Base-by-base conservation (phyloP, 2,329 filamentous ascomycete species). In the Aspergillus tubingensis region DNA sequence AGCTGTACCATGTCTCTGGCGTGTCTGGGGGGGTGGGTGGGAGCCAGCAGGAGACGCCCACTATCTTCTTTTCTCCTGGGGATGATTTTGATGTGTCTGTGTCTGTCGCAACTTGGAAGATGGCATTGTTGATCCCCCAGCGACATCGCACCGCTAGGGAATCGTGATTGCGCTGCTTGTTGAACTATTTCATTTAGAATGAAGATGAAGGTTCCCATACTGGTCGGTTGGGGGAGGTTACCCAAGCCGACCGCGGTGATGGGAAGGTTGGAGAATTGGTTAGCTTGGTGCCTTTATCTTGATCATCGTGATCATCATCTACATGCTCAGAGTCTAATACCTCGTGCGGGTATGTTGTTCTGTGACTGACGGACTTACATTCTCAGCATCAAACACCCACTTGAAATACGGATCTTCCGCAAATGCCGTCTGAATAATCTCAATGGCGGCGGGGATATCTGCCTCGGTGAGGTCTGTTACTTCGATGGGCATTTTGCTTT, bases 21-120 rank as follows among this genome's bases (percentile, higher is more conserved):
- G 82, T 72, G 2, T 74, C 74, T 1, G 80, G 7, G 7, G 72
- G 0, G 77, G 76, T 19, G 80, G 89, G 89, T 1, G 82, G 82
- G 48, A 91, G 77, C 89, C 89, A 91, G 82, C 90, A 91, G 44
- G 88, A 87, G n/a, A 90, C 87, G 17, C 89, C 89, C 15, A 91
- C 80, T 30, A 91, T 23, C 32, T 25, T 32, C 47, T 47, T 58
- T 7, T 43, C 43, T 25, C 23, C 8, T 56, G 2, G 8, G 10
- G 30, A 21, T 13, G 5, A 47, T 6, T 15, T 36, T 38, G 19
- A 75, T 0, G 80, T 77, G 67, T 89, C 85, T 74, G 87, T 89
- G 67, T 89, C 85, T 74, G 87, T 89, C 3, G 88, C 88, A 58
- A 91, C 86, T 66, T 89, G 85, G 76, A 91, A 91, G 27, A 91